Conservation (phyloP, 2,329 filamentous ascomycete species). For the Penicillium corylophilum region DNA sequence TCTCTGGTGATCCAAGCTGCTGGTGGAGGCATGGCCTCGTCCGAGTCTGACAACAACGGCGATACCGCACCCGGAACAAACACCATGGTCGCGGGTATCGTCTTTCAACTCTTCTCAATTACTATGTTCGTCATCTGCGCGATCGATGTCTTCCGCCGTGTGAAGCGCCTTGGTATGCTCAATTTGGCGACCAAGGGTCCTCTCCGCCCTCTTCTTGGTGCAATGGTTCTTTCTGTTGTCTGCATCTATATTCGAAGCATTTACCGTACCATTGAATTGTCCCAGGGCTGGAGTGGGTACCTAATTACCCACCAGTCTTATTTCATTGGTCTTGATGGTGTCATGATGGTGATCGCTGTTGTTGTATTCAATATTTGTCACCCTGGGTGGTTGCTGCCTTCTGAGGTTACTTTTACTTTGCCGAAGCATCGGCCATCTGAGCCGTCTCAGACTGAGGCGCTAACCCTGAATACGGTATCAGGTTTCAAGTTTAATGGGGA, state of each 20-base stretch:
- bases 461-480: not conserved
- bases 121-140: constrained; percentile 53
- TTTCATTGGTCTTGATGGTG: constrained; percentile 52
- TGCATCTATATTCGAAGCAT: constrained; percentile 51
- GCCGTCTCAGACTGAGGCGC: not conserved
- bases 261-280: constrained; percentile 52
- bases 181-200: constrained; percentile 22
- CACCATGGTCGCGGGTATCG: constrained; percentile 55
- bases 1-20: constrained; percentile 57
- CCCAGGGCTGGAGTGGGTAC: constrained; percentile 52
- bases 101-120: constrained; percentile 59
- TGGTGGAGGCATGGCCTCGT: constrained; percentile 54
- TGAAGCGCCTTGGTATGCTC: constrained; percentile 24
- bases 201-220: constrained; percentile 34
- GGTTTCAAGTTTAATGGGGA: not conserved
- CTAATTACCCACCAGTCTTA: constrained; percentile 51
- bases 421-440: not conserved
- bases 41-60: constrained; percentile 45
- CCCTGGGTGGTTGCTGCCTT: constrained; percentile 42
- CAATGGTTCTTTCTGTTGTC: constrained; percentile 44
- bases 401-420: not conserved
- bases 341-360: constrained; percentile 50
- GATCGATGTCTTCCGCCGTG: constrained; percentile 47
- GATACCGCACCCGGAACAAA: constrained; percentile 49
- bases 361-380: constrained; percentile 48